These are phyloP conservation scores for Candida stauntonica DNA, from an alignment of 805 yeast genomes.

Conservation along the genomic window DNA sequence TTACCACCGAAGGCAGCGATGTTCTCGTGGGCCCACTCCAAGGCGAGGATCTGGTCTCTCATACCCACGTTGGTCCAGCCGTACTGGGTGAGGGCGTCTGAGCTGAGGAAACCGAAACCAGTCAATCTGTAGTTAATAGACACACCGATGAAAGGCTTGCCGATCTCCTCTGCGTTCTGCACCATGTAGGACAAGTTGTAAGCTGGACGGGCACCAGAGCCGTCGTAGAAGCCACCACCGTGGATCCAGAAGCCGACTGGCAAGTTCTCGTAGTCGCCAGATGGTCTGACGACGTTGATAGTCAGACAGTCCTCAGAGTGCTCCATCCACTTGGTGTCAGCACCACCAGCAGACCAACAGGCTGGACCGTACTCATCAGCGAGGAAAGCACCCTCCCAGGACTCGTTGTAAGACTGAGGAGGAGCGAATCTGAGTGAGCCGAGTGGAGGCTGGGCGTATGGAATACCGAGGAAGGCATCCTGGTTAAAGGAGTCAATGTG, in stretches of 20 bases:
- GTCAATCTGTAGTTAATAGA: conserved; percentile 36
- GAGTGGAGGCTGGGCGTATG: conserved; percentile 30
- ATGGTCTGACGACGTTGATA: conserved; percentile 27
- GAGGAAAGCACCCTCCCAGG: conserved; percentile 14
- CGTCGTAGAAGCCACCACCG: conserved; percentile 33
- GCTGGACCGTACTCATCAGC: conserved; percentile 25
- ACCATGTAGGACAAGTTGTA: conserved; percentile 19
- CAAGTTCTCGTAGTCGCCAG: conserved; percentile 11
- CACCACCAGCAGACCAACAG: conserved; percentile 17
- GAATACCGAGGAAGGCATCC: conserved; percentile 24
- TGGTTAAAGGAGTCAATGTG: conserved; percentile 12
- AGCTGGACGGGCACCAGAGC: conserved; percentile 20
- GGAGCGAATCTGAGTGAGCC: conserved; percentile 25
- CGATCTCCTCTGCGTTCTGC: conserved; percentile 17
- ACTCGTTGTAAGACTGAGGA: conserved; percentile 17
- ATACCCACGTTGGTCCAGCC: conserved; percentile 33
- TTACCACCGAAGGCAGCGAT: conserved; percentile 36
- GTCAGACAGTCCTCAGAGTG: conserved; percentile 30
- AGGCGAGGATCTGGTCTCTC: conserved; percentile 32
- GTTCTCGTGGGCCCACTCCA: conserved; percentile 33
- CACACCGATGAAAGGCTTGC: conserved; percentile 30
- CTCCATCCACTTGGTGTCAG: conserved; percentile 9
- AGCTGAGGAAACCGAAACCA: conserved; percentile 32
- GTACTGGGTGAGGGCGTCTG: conserved; percentile 21
- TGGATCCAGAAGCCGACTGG: conserved; percentile 35